phyloP scores from a whole-genome alignment of 371 early-diverging fungal species.

The Mucor sp. region DNA sequence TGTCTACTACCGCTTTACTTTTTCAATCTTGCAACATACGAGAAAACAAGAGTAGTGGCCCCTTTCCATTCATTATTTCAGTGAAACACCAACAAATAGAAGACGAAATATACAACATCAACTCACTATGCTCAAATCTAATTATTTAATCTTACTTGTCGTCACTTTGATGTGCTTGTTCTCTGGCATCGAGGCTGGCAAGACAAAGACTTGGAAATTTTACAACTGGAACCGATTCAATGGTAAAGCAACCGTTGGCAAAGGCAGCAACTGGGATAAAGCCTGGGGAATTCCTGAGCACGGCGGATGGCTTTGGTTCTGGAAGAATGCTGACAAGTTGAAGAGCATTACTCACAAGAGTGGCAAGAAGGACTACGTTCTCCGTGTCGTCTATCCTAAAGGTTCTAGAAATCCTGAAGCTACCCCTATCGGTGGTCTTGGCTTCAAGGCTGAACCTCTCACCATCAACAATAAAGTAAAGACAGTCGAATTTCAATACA shows the following conservation, averaged over 20 bases:
- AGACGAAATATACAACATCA: background rate
- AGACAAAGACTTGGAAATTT: conserved; percentile 19
- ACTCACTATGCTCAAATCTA: conserved; percentile 10
- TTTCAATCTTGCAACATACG: background rate
- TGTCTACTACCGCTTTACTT: background rate
- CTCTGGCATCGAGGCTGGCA: conserved; percentile 9
- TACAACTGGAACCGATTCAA: conserved; percentile 23
- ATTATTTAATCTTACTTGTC: background rate
- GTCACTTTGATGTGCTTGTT: conserved; percentile 7
- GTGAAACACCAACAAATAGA: background rate
- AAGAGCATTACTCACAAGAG: conserved; percentile 10
- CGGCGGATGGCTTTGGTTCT: conserved; percentile 27
- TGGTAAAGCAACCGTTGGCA: conserved; percentile 15
- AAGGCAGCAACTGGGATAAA: conserved; percentile 9
- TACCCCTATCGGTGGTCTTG: conserved; percentile 21
- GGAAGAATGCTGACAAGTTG: conserved; percentile 14
- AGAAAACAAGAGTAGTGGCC: background rate
- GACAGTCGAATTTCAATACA: conserved; percentile 44
- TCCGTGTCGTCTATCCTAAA: conserved; percentile 19
- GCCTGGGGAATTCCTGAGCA: conserved; percentile 21
- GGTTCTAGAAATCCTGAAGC: conserved; percentile 25
- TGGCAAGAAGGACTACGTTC: conserved; percentile 10
- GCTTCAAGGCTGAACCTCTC: conserved; percentile 21
- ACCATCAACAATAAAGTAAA: conserved; percentile 24
- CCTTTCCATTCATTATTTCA: conserved; percentile 12